Evolutionary conservation across 164 flowering plant genomes (phyloP).

Genomic region (Liriodendron chinense): DNA sequence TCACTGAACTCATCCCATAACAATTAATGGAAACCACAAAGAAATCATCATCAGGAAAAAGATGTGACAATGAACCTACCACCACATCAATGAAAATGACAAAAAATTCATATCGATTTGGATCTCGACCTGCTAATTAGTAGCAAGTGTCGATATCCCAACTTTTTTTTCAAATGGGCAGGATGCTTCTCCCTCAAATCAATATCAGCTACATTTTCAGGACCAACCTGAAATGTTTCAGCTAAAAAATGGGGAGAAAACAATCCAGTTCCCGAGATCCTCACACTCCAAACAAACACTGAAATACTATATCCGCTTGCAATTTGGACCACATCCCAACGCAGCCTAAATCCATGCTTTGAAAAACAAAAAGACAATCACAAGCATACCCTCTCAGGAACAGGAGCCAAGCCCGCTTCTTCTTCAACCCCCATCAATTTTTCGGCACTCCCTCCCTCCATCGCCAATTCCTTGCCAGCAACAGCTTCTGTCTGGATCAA

Average conservation of each 20-base stretch:
- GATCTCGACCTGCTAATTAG: not conserved
- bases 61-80: not conserved
- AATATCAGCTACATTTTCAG: not conserved
- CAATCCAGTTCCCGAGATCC: not conserved
- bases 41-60: not conserved
- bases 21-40: not conserved
- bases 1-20: not conserved
- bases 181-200: not conserved
- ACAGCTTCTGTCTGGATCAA: constrained; percentile 50
- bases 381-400: constrained; percentile 73
- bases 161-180: not conserved
- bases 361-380: not conserved
- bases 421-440: constrained; percentile 72
- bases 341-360: not conserved
- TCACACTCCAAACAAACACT: not conserved
- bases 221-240: not conserved
- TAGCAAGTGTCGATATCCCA: not conserved
- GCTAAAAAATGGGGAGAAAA: not conserved
- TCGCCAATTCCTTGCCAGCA: constrained; percentile 49
- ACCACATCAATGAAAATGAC: not conserved
- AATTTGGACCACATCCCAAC: not conserved
- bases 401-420: constrained; percentile 62
- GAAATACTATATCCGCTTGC: not conserved
- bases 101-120: not conserved
- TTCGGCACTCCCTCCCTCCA: constrained; percentile 78